Evolutionary conservation across 164 flowering plant genomes (phyloP).

Genomic region (Saururus chinensis): DNA sequence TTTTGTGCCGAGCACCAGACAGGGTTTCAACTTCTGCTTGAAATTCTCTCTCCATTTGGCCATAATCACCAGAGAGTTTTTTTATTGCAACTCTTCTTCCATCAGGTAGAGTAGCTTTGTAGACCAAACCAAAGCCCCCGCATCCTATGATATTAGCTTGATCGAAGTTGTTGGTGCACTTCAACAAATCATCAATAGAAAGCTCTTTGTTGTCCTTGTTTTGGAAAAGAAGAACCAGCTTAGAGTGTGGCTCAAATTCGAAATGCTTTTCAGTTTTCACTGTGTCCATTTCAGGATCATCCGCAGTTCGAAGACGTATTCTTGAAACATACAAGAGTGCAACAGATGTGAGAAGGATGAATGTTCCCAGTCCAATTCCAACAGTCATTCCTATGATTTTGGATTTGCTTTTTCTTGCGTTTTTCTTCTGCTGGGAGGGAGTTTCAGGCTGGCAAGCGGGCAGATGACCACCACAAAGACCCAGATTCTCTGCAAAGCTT

Average conservation of each 20-base stretch:
- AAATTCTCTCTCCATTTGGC: conserved; percentile 74
- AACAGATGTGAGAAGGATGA: conserved; percentile 24
- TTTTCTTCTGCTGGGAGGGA: conserved; percentile 8
- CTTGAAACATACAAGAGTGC: conserved; percentile 18
- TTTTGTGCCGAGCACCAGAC: conserved; percentile 65
- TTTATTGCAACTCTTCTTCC: conserved; percentile 60
- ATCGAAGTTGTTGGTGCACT: conserved; percentile 57
- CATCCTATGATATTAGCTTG: conserved; percentile 73
- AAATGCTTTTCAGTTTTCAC: conserved; percentile 13
- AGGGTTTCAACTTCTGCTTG: conserved; percentile 72
- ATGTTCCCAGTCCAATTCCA: conserved; percentile 32
- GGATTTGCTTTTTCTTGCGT: conserved; percentile 23
- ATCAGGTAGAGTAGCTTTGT: conserved; percentile 55
- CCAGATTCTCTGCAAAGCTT: conserved; percentile 71
- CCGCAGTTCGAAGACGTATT: conserved; percentile 10
- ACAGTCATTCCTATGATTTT: conserved; percentile 22
- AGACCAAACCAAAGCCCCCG: conserved; percentile 78
- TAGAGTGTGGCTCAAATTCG: conserved; percentile 24
- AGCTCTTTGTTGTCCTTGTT: conserved; percentile 41
- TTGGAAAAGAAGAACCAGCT: conserved; percentile 33
- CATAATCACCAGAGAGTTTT: conserved; percentile 61
- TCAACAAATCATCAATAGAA: conserved; percentile 39
- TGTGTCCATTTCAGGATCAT: conserved; percentile 24
- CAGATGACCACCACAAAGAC: conserved; percentile 39
- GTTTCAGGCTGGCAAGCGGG: neutral